Evolutionary conservation across 257 asterid genomes (phyloP).

Genomic region (Solanum ahanhuiri): DNA sequence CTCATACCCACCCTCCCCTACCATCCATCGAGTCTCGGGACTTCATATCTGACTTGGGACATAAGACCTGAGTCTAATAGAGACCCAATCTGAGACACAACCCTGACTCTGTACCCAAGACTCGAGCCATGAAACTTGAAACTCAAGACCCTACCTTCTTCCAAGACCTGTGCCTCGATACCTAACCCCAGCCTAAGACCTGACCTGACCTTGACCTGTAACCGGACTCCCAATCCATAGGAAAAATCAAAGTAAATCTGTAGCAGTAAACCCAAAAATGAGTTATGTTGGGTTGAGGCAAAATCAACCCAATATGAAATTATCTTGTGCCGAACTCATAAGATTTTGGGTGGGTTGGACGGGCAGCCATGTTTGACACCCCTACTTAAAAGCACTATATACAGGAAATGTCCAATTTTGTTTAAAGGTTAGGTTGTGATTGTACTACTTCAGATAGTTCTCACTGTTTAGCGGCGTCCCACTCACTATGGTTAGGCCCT

Average conservation of each 20-base stretch:
- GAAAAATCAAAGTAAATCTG: not conserved
- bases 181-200: not conserved
- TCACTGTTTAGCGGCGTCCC: not conserved
- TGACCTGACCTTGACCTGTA: not conserved
- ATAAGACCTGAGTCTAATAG: not conserved
- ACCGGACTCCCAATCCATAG: not conserved
- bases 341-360: not conserved
- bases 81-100: not conserved
- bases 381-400: not conserved
- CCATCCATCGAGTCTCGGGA: not conserved
- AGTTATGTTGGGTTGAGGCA: not conserved
- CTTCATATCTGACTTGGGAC: not conserved
- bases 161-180: not conserved
- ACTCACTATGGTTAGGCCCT: not conserved
- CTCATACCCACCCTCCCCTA: not conserved
- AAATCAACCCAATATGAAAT: not conserved
- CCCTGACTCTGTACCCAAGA: not conserved
- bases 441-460: not conserved
- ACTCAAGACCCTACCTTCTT: not conserved
- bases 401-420: not conserved
- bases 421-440: not conserved
- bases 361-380: not conserved
- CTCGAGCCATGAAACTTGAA: not conserved
- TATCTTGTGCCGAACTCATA: not conserved
- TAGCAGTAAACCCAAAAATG: not conserved